Percentiles rank a stretch among this genome's conserved stretches.
phyloP scores from a whole-genome alignment of 805 yeast species.

The Diddensiella santjacobensis region DNA sequence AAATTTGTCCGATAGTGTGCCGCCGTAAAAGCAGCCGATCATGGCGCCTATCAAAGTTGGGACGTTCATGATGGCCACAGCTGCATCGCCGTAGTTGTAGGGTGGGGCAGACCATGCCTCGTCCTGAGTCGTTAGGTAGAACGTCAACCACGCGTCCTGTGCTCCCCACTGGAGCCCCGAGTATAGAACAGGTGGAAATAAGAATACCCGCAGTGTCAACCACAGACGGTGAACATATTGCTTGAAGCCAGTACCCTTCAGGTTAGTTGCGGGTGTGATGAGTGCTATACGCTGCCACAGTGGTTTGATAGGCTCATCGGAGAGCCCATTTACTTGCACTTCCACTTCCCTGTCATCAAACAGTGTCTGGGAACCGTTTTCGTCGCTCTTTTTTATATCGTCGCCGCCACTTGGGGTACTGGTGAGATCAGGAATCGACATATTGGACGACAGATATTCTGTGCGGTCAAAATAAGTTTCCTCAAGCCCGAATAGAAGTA shows the following conservation, averaged over 20 bases:
- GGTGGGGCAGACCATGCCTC: conserved; percentile 62
- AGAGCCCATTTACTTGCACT: conserved; percentile 4
- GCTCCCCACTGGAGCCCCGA: conserved; percentile 72
- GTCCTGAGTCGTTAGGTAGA: conserved; percentile 71
- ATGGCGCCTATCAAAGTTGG: conserved; percentile 58
- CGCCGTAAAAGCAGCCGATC: conserved; percentile 47
- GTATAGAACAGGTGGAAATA: conserved; percentile 52
- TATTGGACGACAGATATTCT: neutral
- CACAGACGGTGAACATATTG: conserved; percentile 57
- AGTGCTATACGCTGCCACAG: conserved; percentile 16
- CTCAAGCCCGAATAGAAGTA: conserved; percentile 58
- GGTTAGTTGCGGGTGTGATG: conserved; percentile 45
- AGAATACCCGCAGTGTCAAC: conserved; percentile 38
- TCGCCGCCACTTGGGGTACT: neutral
- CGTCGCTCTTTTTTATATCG: too few relatives aligned
- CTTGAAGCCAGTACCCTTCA: conserved; percentile 61
- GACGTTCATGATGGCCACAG: conserved; percentile 71
- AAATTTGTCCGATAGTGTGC: conserved; percentile 51
- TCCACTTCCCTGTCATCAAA: neutral
- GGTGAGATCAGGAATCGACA: neutral
- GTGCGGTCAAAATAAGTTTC: conserved; percentile 54
- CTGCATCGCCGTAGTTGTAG: conserved; percentile 59
- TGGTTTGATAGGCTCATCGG: conserved; percentile 4
- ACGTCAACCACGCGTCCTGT: conserved; percentile 72
- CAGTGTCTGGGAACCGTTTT: too few relatives aligned